Base-by-base conservation (phyloP, 805 yeast genomes). In the Hyphopichia homilentoma region DNA sequence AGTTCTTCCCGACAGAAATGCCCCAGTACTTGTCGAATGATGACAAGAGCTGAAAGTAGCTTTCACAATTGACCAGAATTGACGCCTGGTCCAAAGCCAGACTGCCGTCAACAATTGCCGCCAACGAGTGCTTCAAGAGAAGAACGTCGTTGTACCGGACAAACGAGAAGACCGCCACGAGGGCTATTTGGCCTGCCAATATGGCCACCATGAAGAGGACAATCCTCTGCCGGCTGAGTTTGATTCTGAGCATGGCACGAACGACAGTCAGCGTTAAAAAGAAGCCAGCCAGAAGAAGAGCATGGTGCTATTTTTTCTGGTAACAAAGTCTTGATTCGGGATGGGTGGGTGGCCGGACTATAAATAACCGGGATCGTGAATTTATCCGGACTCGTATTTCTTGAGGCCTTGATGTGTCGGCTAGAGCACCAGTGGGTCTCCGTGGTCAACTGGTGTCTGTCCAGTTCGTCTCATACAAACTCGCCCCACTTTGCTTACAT, bases 11-110 rank as follows among this genome's bases (percentile, higher is more conserved):
- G 12, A 24, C 26, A 5, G 13, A 15, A 5, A 24, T 14, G 8
- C 26, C 26, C 26, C 26, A 24, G 7, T 24, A 12, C 7, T 24
- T n/a, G 12, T 24, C 26, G 26, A 24, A 24, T 8, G 13, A 4
- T 6, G 15, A 16, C 12, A 24, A n/a, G 26, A 14, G 13, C 7
- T 24, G 8, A 16, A 24, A 24, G 7, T 24, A 24, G 2, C 13
- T 16, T 3, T 24, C 8, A 24, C 26, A 24, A 7, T 24, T 24
- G 6, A 14, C 26, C 13, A 14, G 16, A 24, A 24, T 5, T 24
- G 8, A 14, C 26, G 16, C 26, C 26, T 24, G 13, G 12, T 24
- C 15, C n/a, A n/a, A n/a, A n/a, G n/a, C n/a, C n/a, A n/a, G n/a
- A n/a, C n/a, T n/a, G n/a, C n/a, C 15, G 12, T 12, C 15, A 6